phyloP scores from a whole-genome alignment of 2,329 filamentous ascomycete species.

The Simplicillium sp. region DNA sequence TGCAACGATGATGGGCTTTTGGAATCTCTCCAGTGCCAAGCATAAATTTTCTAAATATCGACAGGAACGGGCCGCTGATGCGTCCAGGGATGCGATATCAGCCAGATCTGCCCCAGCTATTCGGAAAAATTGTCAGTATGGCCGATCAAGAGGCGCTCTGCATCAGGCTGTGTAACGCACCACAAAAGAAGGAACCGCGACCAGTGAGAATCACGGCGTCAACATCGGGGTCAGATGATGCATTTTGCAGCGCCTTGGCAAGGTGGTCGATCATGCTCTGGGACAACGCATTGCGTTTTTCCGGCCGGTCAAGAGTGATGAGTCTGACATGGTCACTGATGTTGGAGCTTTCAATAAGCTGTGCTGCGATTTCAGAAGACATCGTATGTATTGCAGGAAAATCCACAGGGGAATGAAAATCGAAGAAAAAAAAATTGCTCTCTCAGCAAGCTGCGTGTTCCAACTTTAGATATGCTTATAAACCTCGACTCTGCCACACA shows the following conservation, averaged over 20 bases:
- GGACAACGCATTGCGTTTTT: conserved; percentile 48
- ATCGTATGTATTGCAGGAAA: neutral
- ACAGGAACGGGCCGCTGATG: conserved; percentile 8
- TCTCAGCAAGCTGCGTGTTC: too few relatives aligned
- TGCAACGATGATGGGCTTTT: conserved; percentile 30
- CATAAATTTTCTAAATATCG: conserved; percentile 19
- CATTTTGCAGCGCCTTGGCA: conserved; percentile 12
- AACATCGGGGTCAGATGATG: conserved; percentile 12
- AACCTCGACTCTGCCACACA: too few relatives aligned
- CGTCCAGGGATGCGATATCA: conserved; percentile 23
- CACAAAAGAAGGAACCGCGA: conserved; percentile 19
- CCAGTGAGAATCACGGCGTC: conserved; percentile 24
- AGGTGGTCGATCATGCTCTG: conserved; percentile 34
- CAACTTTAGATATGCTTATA: too few relatives aligned
- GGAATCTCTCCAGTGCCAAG: conserved; percentile 1
- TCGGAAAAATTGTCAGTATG: neutral
- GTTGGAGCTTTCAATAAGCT: conserved; percentile 12
- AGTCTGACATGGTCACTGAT: conserved; percentile 28
- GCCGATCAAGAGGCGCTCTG: neutral
- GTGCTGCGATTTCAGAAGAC: neutral
- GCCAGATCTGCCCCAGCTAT: conserved; percentile 25
- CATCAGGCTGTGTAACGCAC: conserved; percentile 11
- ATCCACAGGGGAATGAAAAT: too few relatives aligned
- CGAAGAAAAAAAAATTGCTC: too few relatives aligned
- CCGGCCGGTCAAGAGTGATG: conserved; percentile 38